Conservation (phyloP, 2,329 filamentous ascomycete species). For the Venturia oleaginea region DNA sequence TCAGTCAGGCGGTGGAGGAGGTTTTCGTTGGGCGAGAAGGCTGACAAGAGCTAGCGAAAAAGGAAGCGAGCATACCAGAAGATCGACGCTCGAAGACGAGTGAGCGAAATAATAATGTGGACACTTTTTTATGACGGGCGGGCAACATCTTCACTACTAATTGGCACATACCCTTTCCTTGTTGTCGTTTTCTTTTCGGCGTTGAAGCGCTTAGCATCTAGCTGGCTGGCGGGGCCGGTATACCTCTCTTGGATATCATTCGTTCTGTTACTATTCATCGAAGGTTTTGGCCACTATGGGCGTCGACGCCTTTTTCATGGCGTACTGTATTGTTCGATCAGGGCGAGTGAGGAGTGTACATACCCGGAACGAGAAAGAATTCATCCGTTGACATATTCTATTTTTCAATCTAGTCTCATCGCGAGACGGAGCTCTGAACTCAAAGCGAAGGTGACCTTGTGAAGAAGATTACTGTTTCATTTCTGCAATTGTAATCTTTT, state of each 20-base stretch:
- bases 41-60: constrained; percentile 12
- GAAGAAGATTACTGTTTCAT: too few species aligned
- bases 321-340: background rate
- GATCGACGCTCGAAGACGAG: background rate
- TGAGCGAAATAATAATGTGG: constrained; percentile 2
- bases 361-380: background rate
- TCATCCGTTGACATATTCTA: background rate
- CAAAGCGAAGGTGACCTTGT: too few species aligned
- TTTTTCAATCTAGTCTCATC: background rate
- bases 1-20: constrained; percentile 4
- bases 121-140: constrained; percentile 6
- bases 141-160: constrained; percentile 3
- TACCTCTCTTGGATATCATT: constrained; percentile 6
- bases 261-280: constrained; percentile 4
- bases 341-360: background rate
- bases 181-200: background rate
- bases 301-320: background rate
- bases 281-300: background rate
- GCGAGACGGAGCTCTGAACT: too few species aligned
- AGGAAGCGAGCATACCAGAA: background rate
- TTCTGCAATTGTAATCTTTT: too few species aligned
- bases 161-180: constrained; percentile 4
- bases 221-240: background rate
- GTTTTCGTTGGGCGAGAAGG: constrained; percentile 10
- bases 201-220: background rate